Evolutionary conservation across 805 yeast genomes (phyloP).

Genomic region (Monosporozyma aerobia): DNA sequence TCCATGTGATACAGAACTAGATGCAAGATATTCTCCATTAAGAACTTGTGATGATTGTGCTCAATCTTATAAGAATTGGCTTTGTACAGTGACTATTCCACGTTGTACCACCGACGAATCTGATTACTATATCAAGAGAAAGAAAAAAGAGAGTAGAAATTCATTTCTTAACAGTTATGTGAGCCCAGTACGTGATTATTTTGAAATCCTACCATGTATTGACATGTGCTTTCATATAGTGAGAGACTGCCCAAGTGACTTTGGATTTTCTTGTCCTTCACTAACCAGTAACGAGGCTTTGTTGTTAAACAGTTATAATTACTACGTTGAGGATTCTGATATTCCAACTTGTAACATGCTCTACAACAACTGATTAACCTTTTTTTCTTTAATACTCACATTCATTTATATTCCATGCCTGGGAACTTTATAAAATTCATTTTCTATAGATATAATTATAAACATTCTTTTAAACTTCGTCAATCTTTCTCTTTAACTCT

Average conservation of each 20-base stretch:
- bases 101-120: slow-evolving; percentile 55
- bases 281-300: slow-evolving; percentile 10
- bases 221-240: slow-evolving; percentile 72
- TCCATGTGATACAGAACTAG: slow-evolving; percentile 61
- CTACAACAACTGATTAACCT: neutral
- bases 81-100: slow-evolving; percentile 83
- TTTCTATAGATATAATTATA: neutral
- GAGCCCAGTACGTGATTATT: slow-evolving; percentile 49
- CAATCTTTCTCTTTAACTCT: slow-evolving; percentile 10
- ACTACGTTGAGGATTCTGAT: slow-evolving; percentile 8
- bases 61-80: slow-evolving; percentile 69
- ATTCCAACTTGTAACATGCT: slow-evolving; percentile 34
- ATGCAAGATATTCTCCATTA: slow-evolving; percentile 65
- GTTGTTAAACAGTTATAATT: slow-evolving; percentile 26
- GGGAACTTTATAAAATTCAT: neutral
- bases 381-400: neutral
- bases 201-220: slow-evolving; percentile 80
- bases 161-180: slow-evolving; percentile 44
- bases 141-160: slow-evolving; percentile 48
- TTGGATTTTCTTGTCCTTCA: slow-evolving; percentile 69
- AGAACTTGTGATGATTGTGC: slow-evolving; percentile 66
- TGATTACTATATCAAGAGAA: slow-evolving; percentile 39
- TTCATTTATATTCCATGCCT: neutral
- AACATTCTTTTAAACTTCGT: slow-evolving; percentile 5
- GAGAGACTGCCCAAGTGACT: slow-evolving; percentile 71